Evolutionary conservation across 768 basidiomycete genomes (phyloP), one percentile per base, ranked within the genome.

Genomic region (Clathrus columnatus): DNA sequence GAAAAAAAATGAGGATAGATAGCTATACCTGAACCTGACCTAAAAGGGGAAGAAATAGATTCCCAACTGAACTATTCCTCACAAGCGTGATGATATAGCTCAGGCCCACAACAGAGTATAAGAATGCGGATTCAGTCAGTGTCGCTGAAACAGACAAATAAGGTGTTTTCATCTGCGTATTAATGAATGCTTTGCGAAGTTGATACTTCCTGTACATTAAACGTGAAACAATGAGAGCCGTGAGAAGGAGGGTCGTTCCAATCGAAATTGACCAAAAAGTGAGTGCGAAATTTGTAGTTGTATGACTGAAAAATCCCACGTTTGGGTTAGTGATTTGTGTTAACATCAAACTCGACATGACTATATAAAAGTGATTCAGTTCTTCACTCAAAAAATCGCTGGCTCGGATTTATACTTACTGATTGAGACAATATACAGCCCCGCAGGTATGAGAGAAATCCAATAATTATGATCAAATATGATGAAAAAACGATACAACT

Each of bases 171-270:
- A 32, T 20, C 17, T 50, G 48, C 16, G 36, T n/a, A 10, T 26
- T 16, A 14, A 10, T 24, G 5, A 52, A 10, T 10, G 18, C 29
- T 24, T 36, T 51, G 4, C 48, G 41, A 21, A 48, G 64, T 62
- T 51, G 60, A 62, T 21, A 59, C 50, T 67, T 65, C 17, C 61
- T 57, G 23, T 30, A 17, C 6, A 69, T 49, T 2, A 74, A 49
- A 4, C 70, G 68, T 4, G 53, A 27, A 0, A 63, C 67, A 54
- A 74, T 70, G 17, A 70, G 59, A 16, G 69, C 42, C 1, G 72
- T 70, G 18, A 67, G 53, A 23, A 70, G 36, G 45, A 73, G 60
- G 52, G 72, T 73, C 11, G 70, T 56, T 0, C 60, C 62, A 20
- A 71, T 47, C 0, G 68, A 67, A 16, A 70, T 43, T 17, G 53